Evolutionary conservation across 371 early-diverging fungal species (phyloP).

Genomic region (Mucor sp.): DNA sequence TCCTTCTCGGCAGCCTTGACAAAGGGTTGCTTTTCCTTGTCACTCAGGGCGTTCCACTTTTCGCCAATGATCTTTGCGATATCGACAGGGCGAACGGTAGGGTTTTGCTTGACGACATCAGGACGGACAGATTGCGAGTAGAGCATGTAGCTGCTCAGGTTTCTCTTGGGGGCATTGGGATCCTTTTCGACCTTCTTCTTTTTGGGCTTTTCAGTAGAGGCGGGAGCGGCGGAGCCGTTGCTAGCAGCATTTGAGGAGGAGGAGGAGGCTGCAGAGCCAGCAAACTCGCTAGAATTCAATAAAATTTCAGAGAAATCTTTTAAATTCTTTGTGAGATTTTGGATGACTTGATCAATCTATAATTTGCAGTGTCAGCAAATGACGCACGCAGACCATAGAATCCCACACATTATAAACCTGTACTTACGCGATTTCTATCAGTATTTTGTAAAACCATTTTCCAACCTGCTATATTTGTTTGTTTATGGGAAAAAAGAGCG

Average conservation of each 20-base stretch:
- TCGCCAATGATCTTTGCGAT: constrained; percentile 79
- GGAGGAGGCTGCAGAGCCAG: neutral
- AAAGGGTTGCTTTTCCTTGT: constrained; percentile 55
- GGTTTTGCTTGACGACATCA: constrained; percentile 68
- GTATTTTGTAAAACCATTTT: neutral
- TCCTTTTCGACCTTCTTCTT: constrained; percentile 53
- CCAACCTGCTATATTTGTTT: neutral
- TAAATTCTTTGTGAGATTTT: constrained; percentile 2
- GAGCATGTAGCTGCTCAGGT: constrained; percentile 77
- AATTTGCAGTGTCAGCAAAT: too few relatives aligned
- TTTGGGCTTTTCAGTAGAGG: constrained; percentile 5
- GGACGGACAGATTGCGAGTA: constrained; percentile 74
- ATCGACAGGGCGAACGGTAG: constrained; percentile 45
- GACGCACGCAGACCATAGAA: neutral
- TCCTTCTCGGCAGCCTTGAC: constrained; percentile 22
- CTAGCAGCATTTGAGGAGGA: neutral
- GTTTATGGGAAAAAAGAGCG: constrained; percentile 5
- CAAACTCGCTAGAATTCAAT: neutral
- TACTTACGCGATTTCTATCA: constrained; percentile 12
- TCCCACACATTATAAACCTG: too few relatives aligned
- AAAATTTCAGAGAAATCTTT: constrained; percentile 10
- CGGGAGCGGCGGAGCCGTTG: neutral
- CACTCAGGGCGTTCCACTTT: constrained; percentile 69
- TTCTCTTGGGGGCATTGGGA: constrained; percentile 80
- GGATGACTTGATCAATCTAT: constrained; percentile 2